Base-by-base conservation (phyloP, 768 basidiomycete genomes). In the Podaxis pistillaris region DNA sequence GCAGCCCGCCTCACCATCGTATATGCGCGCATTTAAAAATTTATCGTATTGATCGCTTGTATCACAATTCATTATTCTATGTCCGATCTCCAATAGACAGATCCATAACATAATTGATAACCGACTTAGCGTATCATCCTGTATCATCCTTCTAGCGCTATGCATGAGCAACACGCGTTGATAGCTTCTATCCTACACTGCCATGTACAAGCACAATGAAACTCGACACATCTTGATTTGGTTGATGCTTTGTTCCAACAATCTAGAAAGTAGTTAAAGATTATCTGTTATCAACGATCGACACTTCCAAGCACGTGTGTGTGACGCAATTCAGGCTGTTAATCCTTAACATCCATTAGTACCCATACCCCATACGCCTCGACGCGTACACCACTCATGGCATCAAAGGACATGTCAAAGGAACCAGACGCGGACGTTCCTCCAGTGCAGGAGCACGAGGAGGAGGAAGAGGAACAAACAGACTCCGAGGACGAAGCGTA, bases 221-320 rank as follows among this genome's bases (percentile, higher is more conserved):
- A 33, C 33, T 33, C 33, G 8, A 9, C 6, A 9, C 33, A 9
- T 33, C 33, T 33, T 9, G 33, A 33, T 33, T 9, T 9, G 33
- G 8, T 33, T 33, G 33, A 9, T 9, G 33, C 41, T 44, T 44
- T 8, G 4, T 15, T 44, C 13, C 6, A n/a, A 8, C 22, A 19
- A 49, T n/a, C 19, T 22, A 2, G 19, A 22, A 7, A 49, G 19
- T 13, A 5, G 19, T n/a, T 9, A 19, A 50, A 37, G 36, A 50
- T 60, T 36, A 51, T 51, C 49, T 60, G 58, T 60, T 60, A 60
- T 60, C 58, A 60, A 51, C 51, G 37, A 60, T 60, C 24, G 11
- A 13, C 24, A 7, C 28, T 7, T 24, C 37, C n/a, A 28, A 28
- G 22, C 49, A 46, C 26, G 56, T 46, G 56, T 24, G 19, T 51